A percentile compares a stretch with the other conserved stretches of the same genome.
phyloP scores from a whole-genome alignment of 2,329 filamentous ascomycete species.

The Fusarium anthophilum region DNA sequence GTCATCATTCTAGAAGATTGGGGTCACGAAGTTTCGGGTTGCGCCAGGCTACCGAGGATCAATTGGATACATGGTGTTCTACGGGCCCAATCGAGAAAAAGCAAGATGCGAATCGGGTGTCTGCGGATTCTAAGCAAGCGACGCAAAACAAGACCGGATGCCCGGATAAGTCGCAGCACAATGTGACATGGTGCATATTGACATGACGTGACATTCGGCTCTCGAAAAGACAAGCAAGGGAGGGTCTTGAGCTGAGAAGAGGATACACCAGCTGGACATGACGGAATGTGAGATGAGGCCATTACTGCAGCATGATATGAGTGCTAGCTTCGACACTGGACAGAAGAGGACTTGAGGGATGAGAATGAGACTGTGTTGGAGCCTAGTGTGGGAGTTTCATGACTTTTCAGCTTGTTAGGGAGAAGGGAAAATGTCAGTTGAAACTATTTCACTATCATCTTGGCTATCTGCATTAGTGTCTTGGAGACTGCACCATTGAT shows the following conservation, averaged over 20 bases:
- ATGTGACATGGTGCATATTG: conserved; percentile 27
- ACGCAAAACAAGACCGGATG: conserved; percentile 8
- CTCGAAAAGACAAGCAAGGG: background rate
- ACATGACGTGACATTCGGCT: conserved; percentile 20
- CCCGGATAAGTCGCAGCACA: background rate
- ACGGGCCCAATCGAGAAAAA: background rate
- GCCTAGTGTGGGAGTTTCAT: conserved; percentile 18
- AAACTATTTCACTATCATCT: background rate
- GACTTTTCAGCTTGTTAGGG: background rate
- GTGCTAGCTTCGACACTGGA: background rate
- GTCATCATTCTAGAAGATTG: conserved; percentile 19
- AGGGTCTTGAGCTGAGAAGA: conserved; percentile 14
- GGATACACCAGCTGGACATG: background rate
- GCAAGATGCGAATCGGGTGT: background rate
- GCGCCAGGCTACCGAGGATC: conserved; percentile 1
- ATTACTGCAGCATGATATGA: background rate
- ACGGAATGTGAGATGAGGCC: background rate
- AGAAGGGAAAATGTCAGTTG: background rate
- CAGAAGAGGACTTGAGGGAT: background rate
- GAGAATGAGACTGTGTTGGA: background rate
- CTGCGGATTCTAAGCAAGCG: background rate
- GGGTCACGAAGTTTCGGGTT: conserved; percentile 1
- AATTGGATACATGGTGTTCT: background rate
- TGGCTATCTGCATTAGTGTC: background rate
- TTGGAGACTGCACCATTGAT: background rate